phyloP scores from a whole-genome alignment of 2,329 filamentous ascomycete species.

The Penicillium sp. region DNA sequence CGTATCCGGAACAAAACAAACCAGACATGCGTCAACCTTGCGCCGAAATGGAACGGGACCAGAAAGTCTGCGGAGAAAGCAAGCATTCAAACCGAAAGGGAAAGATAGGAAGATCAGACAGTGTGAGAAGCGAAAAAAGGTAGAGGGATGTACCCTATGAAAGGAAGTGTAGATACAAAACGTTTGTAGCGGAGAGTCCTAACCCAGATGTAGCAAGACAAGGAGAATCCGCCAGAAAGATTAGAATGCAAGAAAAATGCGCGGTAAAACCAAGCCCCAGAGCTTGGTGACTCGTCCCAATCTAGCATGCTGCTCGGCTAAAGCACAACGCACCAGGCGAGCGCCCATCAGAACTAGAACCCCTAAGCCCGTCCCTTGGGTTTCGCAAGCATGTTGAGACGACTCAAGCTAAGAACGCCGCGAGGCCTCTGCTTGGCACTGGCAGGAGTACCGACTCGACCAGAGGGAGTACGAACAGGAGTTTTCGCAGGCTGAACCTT shows the following conservation, averaged over 20 bases:
- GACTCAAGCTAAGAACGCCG: conserved; percentile 48
- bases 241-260: neutral
- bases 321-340: conserved; percentile 18
- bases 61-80: neutral
- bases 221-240: neutral
- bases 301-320: neutral
- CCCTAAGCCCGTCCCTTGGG: conserved; percentile 46
- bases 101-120: conserved; percentile 10
- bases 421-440: conserved; percentile 35
- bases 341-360: neutral
- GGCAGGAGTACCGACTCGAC: conserved; percentile 32
- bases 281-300: neutral
- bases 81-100: neutral
- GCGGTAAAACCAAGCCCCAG: neutral
- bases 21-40: conserved; percentile 11
- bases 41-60: conserved; percentile 7
- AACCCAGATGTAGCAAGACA: conserved; percentile 7
- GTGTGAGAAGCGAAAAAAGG: conserved; percentile 4
- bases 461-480: conserved; percentile 30
- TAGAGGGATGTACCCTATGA: neutral
- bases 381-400: conserved; percentile 52
- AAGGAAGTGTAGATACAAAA: conserved; percentile 19
- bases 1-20: conserved; percentile 6
- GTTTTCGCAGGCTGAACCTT: conserved; percentile 39
- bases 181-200: neutral